Percentiles rank a stretch among this genome's conserved stretches.
phyloP scores from a whole-genome alignment of 192 early-diverging fungal genomes.

The Coemansia aciculifera region DNA sequence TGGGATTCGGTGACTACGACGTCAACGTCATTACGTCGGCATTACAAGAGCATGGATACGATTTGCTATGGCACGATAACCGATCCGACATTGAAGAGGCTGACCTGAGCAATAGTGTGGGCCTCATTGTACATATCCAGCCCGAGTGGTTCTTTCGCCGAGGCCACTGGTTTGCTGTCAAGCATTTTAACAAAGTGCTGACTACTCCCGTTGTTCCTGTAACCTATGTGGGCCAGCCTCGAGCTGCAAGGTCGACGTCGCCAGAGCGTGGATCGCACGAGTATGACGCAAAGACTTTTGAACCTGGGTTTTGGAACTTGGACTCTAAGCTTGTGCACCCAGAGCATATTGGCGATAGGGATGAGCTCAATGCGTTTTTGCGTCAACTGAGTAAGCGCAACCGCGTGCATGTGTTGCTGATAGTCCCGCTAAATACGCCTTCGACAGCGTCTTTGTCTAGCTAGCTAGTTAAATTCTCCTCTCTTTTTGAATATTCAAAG shows the following conservation, averaged over 20 bases:
- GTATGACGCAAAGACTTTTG: constrained; percentile 22
- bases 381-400: constrained; percentile 29
- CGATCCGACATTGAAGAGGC: constrained; percentile 28
- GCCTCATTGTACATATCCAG: constrained; percentile 51
- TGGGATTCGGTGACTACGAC: constrained; percentile 56
- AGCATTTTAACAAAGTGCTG: constrained; percentile 28
- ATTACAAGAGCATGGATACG: constrained; percentile 37
- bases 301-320: constrained; percentile 53
- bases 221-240: constrained; percentile 37
- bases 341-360: constrained; percentile 37
- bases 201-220: constrained; percentile 28
- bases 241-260: constrained; percentile 28
- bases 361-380: constrained; percentile 32
- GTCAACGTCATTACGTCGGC: constrained; percentile 52
- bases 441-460: constrained; percentile 19
- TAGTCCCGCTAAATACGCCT: constrained; percentile 26
- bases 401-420: constrained; percentile 43
- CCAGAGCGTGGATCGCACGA: constrained; percentile 24
- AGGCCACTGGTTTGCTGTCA: constrained; percentile 54
- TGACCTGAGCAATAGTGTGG: constrained; percentile 25
- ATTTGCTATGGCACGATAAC: constrained; percentile 49
- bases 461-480: background rate
- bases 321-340: constrained; percentile 44
- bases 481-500: background rate
- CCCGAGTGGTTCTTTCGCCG: constrained; percentile 48